These are phyloP conservation scores for Candida andamanensis DNA, from an alignment of 805 yeast species.

Conservation along the genomic window DNA sequence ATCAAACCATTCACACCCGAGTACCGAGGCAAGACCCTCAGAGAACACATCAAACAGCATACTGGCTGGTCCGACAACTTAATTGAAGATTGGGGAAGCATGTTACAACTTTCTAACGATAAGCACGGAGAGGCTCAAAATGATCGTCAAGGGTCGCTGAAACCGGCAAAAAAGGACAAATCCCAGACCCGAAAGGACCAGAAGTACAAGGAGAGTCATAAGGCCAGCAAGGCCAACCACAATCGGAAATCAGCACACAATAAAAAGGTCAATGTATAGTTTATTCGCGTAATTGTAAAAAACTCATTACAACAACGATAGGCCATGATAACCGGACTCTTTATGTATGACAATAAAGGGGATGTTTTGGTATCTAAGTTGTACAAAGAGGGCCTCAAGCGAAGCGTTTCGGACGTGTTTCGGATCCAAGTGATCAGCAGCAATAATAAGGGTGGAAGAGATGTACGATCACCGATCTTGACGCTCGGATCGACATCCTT, in stretches of 20 bases:
- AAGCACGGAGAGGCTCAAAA: constrained; percentile 2
- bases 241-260: constrained; percentile 60
- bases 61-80: constrained; percentile 84
- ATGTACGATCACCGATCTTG: constrained; percentile 41
- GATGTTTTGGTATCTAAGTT: constrained; percentile 75
- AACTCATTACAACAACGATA: too few species aligned
- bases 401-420: constrained; percentile 81
- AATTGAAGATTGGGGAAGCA: constrained; percentile 75
- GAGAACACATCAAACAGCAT: constrained; percentile 47
- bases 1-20: constrained; percentile 37
- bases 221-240: constrained; percentile 57
- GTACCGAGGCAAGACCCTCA: constrained; percentile 44
- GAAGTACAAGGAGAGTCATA: constrained; percentile 49
- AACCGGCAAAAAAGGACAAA: constrained; percentile 20
- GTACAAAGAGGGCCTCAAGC: constrained; percentile 67
- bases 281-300: too few species aligned
- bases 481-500: constrained; percentile 93
- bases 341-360: constrained; percentile 73
- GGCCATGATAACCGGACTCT: constrained; percentile 88
- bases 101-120: constrained; percentile 1
- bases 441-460: constrained; percentile 17
- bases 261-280: constrained; percentile 37
- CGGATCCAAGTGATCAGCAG: constrained; percentile 85
- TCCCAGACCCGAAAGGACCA: constrained; percentile 10
- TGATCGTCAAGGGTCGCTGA: too few species aligned